Evolutionary conservation across 192 early-diverging fungal species (phyloP).

Genomic region (Powellomyces hirtus): DNA sequence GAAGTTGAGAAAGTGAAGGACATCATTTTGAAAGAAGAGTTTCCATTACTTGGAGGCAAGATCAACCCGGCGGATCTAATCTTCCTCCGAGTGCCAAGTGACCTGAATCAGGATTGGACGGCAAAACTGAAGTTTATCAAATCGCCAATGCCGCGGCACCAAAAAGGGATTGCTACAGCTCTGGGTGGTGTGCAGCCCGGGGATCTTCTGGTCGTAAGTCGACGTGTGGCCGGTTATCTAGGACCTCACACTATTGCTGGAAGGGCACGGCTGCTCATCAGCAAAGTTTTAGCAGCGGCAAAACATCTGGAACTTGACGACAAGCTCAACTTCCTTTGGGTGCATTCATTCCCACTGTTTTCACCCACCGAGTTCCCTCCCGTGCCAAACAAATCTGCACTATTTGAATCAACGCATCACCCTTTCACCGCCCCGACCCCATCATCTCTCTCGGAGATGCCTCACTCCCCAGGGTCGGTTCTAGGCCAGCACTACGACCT

Average conservation of each 20-base stretch:
- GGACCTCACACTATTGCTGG: conserved; percentile 51
- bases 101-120: conserved; percentile 4
- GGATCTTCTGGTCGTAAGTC: conserved; percentile 58
- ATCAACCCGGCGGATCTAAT: conserved; percentile 22
- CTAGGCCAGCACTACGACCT: conserved; percentile 87
- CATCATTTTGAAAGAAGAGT: conserved; percentile 20
- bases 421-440: conserved; percentile 83
- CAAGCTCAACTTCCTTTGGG: conserved; percentile 72
- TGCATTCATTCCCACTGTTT: conserved; percentile 88
- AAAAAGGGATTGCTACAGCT: conserved; percentile 39
- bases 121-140: neutral
- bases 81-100: conserved; percentile 52
- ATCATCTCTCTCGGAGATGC: conserved; percentile 66
- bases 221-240: conserved; percentile 35
- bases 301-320: neutral
- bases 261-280: conserved; percentile 39
- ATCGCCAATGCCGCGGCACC: neutral
- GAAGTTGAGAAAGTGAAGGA: conserved; percentile 3
- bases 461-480: conserved; percentile 51
- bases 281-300: conserved; percentile 21
- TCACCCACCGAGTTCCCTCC: conserved; percentile 59
- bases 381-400: neutral
- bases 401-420: conserved; percentile 73
- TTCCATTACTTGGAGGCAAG: conserved; percentile 32
- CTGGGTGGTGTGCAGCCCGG: conserved; percentile 43